phyloP scores from a whole-genome alignment of 768 basidiomycete species.

The Dioszegia hungarica region DNA sequence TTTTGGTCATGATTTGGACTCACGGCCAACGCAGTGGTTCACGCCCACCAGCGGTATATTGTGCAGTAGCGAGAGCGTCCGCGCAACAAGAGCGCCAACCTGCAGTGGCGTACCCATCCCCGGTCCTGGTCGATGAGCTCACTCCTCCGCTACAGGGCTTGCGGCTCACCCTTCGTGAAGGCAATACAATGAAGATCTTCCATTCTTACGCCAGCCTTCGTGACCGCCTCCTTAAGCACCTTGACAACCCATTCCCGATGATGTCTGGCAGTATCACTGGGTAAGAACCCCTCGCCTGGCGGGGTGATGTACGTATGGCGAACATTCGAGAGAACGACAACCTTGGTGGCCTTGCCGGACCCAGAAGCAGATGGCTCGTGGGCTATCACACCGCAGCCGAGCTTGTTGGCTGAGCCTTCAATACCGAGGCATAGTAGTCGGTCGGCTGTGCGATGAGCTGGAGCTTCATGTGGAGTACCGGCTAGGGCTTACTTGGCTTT shows the following conservation, averaged over 20 bases:
- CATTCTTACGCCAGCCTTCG: constrained; percentile 64
- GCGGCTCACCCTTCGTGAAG: constrained; percentile 76
- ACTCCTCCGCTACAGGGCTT: background rate
- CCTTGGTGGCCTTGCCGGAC: constrained; percentile 49
- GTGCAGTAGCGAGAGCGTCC: constrained; percentile 81
- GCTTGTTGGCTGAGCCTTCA: constrained; percentile 96
- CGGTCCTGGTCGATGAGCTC: constrained; percentile 62
- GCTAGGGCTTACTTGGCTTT: constrained; percentile 26
- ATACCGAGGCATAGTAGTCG: constrained; percentile 77
- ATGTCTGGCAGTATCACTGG: constrained; percentile 89
- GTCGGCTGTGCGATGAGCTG: constrained; percentile 19
- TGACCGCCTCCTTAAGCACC: constrained; percentile 72
- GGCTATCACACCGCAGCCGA: constrained; percentile 86
- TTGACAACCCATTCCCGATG: constrained; percentile 87
- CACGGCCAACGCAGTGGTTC: constrained; percentile 99
- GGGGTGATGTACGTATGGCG: constrained; percentile 99
- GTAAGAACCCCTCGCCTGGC: constrained; percentile 94
- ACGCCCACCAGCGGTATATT: constrained; percentile 90
- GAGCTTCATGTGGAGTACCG: background rate
- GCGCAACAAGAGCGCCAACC: constrained; percentile 87
- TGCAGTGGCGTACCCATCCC: constrained; percentile 98
- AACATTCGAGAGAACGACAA: constrained; percentile 79
- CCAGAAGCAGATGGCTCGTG: constrained; percentile 53
- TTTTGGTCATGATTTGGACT: too few species aligned
- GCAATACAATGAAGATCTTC: constrained; percentile 89